Evolutionary conservation across 1,284 basidiomycete species (phyloP).

Genomic region (Melanopsichium pennsylvanicum): DNA sequence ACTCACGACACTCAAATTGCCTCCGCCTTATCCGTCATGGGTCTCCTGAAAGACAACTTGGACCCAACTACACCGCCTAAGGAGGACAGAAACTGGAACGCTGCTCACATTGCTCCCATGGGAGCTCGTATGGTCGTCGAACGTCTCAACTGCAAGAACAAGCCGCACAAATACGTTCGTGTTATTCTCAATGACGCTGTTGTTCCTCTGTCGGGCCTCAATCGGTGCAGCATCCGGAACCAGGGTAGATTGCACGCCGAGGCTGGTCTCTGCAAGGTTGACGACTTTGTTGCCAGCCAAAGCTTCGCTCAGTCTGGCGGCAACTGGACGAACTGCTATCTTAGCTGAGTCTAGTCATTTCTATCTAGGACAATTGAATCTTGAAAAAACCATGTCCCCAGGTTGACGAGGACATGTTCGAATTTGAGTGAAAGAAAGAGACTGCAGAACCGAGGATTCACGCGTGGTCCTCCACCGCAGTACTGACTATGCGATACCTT

Average conservation of each 20-base stretch:
- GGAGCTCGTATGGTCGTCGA: constrained; percentile 10
- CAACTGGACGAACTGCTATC: constrained; percentile 22
- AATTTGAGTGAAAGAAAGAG: too few relatives aligned
- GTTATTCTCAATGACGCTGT: too few relatives aligned
- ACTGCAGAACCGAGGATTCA: constrained; percentile 73
- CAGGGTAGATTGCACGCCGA: constrained; percentile 13
- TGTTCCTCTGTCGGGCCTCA: background rate
- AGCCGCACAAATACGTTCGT: constrained; percentile 8
- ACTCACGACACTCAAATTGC: constrained; percentile 17
- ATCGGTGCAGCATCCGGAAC: constrained; percentile 8
- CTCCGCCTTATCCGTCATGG: constrained; percentile 18
- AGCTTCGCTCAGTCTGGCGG: constrained; percentile 24
- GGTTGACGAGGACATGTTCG: too few relatives aligned
- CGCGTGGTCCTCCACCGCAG: constrained; percentile 83
- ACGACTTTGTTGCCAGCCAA: constrained; percentile 19
- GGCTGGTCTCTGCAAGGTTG: constrained; percentile 8
- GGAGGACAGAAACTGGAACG: constrained; percentile 10
- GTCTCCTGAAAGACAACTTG: constrained; percentile 13
- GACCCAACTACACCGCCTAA: background rate
- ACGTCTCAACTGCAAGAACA: constrained; percentile 9
- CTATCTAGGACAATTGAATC: too few relatives aligned
- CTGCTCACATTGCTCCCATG: constrained; percentile 20
- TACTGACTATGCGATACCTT: constrained; percentile 81
- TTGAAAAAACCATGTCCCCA: too few relatives aligned
- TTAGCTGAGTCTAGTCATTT: too few relatives aligned